Evolutionary conservation across 169 alveolate genomes (phyloP).

Genomic region (Plasmodium vivax): DNA sequence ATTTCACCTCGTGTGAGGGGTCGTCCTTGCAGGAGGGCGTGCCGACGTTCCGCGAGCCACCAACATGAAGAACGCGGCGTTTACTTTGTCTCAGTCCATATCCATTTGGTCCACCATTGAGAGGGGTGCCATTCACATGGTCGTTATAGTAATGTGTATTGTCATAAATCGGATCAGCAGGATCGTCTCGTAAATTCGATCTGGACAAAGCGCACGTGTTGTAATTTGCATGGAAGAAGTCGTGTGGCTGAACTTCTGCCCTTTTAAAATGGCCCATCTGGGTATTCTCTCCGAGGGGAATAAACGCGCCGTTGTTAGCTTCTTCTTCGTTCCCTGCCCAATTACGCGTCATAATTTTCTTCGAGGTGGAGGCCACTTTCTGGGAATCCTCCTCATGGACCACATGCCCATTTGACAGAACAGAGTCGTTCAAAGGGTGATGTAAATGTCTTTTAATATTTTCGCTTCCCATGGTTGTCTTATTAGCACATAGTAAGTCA

Average conservation of each 20-base stretch:
- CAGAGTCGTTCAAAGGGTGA: neutral
- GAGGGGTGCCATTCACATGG: neutral
- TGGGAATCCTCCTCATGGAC: neutral
- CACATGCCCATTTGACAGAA: neutral
- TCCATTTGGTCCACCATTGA: neutral
- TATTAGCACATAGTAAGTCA: neutral
- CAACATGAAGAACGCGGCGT: neutral
- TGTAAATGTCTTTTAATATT: neutral
- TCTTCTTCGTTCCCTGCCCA: neutral
- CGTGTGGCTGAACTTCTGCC: neutral
- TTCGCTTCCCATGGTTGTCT: neutral
- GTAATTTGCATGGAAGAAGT: neutral
- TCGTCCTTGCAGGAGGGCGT: neutral
- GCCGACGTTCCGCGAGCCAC: neutral
- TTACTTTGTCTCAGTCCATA: neutral
- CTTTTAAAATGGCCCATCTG: neutral
- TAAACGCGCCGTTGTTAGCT: neutral
- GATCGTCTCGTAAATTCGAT: neutral
- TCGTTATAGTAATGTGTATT: neutral
- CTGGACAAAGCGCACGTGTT: neutral
- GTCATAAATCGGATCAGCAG: neutral
- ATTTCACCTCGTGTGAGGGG: neutral
- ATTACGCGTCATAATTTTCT: neutral
- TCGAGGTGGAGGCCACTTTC: neutral
- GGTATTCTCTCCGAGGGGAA: neutral